Evolutionary conservation across 2,329 filamentous ascomycete genomes (phyloP).

Genomic region (Atkinsonella texensis): DNA sequence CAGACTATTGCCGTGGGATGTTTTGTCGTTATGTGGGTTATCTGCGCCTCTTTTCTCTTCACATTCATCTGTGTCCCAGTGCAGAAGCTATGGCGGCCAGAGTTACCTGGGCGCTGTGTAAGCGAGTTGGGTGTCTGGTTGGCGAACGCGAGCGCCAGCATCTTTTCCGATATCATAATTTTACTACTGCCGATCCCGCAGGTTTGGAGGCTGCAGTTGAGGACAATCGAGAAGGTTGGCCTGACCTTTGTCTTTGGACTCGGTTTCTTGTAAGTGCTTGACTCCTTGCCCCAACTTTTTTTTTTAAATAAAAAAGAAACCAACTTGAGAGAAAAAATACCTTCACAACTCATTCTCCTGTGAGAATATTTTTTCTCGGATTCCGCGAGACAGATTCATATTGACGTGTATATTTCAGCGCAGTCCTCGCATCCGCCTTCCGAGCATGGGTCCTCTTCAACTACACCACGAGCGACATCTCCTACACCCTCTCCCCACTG

Average conservation of each 20-base stretch:
- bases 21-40: conserved; percentile 33
- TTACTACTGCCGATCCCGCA: conserved; percentile 29
- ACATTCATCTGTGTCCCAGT: conserved; percentile 39
- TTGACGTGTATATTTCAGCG: conserved; percentile 15
- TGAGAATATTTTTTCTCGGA: too few relatives aligned
- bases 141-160: conserved; percentile 32
- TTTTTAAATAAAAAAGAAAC: too few relatives aligned
- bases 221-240: conserved; percentile 26
- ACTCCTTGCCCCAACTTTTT: too few relatives aligned
- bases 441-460: conserved; percentile 34
- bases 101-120: conserved; percentile 32
- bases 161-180: conserved; percentile 32
- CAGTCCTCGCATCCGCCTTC: conserved; percentile 37
- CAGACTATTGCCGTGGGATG: conserved; percentile 25
- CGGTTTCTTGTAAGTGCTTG: conserved; percentile 27
- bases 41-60: conserved; percentile 33
- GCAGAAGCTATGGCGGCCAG: conserved; percentile 32
- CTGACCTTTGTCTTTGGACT: conserved; percentile 31
- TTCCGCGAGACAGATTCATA: too few relatives aligned
- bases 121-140: conserved; percentile 36
- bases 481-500: conserved; percentile 30
- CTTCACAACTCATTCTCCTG: too few relatives aligned
- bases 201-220: conserved; percentile 32
- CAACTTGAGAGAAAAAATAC: too few relatives aligned
- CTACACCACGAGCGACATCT: conserved; percentile 26